Evolutionary conservation across 306 rosid genomes (phyloP), one percentile per base, ranked within the genome.

Genomic region (Coriaria nepalensis): DNA sequence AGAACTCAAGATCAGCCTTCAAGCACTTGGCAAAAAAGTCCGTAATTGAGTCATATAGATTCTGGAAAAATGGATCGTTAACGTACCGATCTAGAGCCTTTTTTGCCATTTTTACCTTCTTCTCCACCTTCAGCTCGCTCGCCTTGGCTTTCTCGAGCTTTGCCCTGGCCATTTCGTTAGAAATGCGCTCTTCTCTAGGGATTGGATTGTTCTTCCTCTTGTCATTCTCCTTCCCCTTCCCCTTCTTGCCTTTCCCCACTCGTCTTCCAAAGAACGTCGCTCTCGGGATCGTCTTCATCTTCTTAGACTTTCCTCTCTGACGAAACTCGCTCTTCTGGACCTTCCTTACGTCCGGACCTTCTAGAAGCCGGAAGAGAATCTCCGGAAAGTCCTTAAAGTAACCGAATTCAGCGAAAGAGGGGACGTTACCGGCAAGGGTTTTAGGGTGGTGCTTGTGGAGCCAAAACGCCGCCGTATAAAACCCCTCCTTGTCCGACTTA

Each of bases 301-400:
- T 35, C 50, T 15, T 33, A n/a, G 42, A 50, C 9, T 5, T 29
- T 49, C 58, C 49, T 8, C 34, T 9, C 34, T 40, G 9, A 14
- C 14, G 0, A 33, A 35, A 7, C 40, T 36, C 52, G 8, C 9
- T 6, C 35, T 71, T 80, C 9, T 66, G 87, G 0, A 2, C 29
- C 13, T 15, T 0, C 7, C 93, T 62, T 4, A 52, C 71, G 0
- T 68, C 68, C 5, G 68, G 36, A 7, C 92, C 86, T 41, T 78
- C 70, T 0, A 80, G 64, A 37, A 77, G 65, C 13, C 86, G 68
- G 57, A 67, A 77, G 2, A 84, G 81, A 49, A 84, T 70, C 62
- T 84, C 87, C 6, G 79, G 92, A 11, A 84, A 68, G 53, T 84
- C 94, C 54, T 84, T 80, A 62, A 80, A 73, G 68, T 70, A 78